Percentiles rank a stretch among this genome's conserved stretches.
phyloP scores from a whole-genome alignment of 1,284 basidiomycete genomes.

The Pseudozyma sp. region DNA sequence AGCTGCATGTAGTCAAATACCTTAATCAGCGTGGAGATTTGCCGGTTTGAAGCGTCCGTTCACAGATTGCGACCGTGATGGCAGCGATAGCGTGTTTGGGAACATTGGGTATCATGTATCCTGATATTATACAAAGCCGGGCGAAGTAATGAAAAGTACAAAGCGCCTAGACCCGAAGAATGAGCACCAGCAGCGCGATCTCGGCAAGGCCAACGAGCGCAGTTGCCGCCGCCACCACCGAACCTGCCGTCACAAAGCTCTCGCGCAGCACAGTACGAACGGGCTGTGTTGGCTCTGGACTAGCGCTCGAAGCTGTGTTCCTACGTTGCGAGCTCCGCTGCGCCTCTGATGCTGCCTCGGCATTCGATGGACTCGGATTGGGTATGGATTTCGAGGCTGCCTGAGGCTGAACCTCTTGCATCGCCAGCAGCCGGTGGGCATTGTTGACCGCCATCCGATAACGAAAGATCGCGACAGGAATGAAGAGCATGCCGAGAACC shows the following conservation, averaged over 20 bases:
- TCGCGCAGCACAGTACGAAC: conserved; percentile 74
- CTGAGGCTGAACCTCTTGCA: conserved; percentile 17
- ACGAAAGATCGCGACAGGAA: conserved; percentile 72
- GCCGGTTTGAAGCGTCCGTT: too few relatives aligned
- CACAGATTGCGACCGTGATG: too few relatives aligned
- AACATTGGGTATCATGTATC: conserved; percentile 12
- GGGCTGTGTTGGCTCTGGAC: conserved; percentile 59
- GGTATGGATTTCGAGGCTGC: not conserved
- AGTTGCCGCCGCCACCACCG: conserved; percentile 77
- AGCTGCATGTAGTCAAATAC: too few relatives aligned
- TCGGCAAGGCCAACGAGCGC: conserved; percentile 76
- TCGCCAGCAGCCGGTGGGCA: conserved; percentile 47
- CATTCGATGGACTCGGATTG: too few relatives aligned
- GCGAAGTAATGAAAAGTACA: not conserved
- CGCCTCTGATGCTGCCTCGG: not conserved
- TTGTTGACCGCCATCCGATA: conserved; percentile 44
- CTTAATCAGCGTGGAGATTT: not conserved
- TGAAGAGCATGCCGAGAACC: conserved; percentile 18
- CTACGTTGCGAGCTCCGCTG: conserved; percentile 72
- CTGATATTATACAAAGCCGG: not conserved
- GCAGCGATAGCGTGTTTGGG: not conserved
- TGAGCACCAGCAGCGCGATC: conserved; percentile 75
- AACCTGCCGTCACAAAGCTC: conserved; percentile 83
- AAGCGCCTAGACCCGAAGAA: conserved; percentile 62
- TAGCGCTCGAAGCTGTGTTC: conserved; percentile 72